A percentile compares a stretch with the other conserved stretches of the same genome.
phyloP scores from a whole-genome alignment of 768 basidiomycete genomes.

The Suillus tomentosus region DNA sequence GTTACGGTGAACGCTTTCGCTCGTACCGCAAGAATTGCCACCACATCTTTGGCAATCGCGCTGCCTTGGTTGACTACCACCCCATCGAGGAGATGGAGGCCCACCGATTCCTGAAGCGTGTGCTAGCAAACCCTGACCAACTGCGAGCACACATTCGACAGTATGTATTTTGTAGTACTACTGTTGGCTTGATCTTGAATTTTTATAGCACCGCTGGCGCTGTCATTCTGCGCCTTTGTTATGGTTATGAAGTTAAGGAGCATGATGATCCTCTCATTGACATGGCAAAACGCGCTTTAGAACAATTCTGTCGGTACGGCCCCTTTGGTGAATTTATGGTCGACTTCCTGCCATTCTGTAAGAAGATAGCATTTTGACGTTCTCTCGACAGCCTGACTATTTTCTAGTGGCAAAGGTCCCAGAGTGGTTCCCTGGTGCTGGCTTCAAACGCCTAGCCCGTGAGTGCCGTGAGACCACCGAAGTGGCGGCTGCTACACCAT shows the following conservation, averaged over 20 bases:
- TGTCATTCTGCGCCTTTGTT: constrained; percentile 40
- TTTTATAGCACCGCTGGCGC: constrained; percentile 19
- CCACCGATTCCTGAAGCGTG: constrained; percentile 19
- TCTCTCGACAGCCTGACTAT: constrained; percentile 1
- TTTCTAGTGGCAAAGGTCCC: constrained; percentile 32
- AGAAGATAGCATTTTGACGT: neutral
- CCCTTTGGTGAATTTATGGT: constrained; percentile 23
- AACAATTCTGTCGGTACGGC: constrained; percentile 14
- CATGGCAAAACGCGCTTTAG: constrained; percentile 27
- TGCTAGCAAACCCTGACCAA: constrained; percentile 18
- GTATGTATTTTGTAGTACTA: constrained; percentile 15
- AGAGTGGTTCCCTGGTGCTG: constrained; percentile 38
- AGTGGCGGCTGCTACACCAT: constrained; percentile 46
- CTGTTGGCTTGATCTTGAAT: no score
- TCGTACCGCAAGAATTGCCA: constrained; percentile 18
- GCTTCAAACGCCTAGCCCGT: constrained; percentile 35
- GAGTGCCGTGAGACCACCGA: constrained; percentile 28
- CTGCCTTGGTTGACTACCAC: constrained; percentile 15
- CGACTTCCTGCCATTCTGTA: constrained; percentile 25
- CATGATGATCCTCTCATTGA: constrained; percentile 39
- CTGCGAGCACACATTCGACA: constrained; percentile 22
- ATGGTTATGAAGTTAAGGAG: constrained; percentile 41
- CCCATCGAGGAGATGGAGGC: constrained; percentile 24
- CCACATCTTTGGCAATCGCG: constrained; percentile 18
- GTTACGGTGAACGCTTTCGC: constrained; percentile 16